Evolutionary conservation across 441 rosid species (phyloP).

Genomic region (Sinapis alba): DNA sequence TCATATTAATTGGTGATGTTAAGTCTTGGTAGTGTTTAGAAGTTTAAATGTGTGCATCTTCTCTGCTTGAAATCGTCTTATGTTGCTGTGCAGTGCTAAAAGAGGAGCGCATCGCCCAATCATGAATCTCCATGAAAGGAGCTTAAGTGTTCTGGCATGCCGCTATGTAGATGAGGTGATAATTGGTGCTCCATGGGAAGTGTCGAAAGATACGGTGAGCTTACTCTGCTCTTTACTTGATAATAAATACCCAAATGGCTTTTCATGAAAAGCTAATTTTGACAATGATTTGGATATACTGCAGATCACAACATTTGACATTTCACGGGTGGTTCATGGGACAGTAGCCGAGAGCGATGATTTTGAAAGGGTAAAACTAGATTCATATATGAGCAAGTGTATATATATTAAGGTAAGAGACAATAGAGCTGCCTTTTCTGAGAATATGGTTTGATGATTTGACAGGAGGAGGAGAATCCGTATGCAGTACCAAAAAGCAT

Average conservation of each 20-base stretch:
- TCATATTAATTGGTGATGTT: neutral
- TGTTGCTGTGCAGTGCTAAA: slow-evolving; percentile 59
- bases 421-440: neutral
- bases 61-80: neutral
- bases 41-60: neutral
- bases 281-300: slow-evolving; percentile 13
- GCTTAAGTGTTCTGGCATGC: slow-evolving; percentile 88
- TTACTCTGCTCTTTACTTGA: slow-evolving; percentile 15
- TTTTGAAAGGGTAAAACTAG: slow-evolving; percentile 31
- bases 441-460: slow-evolving; percentile 16
- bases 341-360: slow-evolving; percentile 72
- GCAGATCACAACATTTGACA: slow-evolving; percentile 93
- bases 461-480: slow-evolving; percentile 69
- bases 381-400: neutral
- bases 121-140: slow-evolving; percentile 94
- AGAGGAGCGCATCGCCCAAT: slow-evolving; percentile 79
- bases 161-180: slow-evolving; percentile 98
- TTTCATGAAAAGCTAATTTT: slow-evolving; percentile 5
- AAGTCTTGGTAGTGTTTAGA: neutral
- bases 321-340: slow-evolving; percentile 86
- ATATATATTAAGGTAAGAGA: neutral
- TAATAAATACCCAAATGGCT: neutral
- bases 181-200: slow-evolving; percentile 98
- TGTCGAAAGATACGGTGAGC: slow-evolving; percentile 85
- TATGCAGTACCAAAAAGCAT: slow-evolving; percentile 77